Conservation (phyloP, 257 asterid genomes). For the Salvia miltiorrhiza region DNA sequence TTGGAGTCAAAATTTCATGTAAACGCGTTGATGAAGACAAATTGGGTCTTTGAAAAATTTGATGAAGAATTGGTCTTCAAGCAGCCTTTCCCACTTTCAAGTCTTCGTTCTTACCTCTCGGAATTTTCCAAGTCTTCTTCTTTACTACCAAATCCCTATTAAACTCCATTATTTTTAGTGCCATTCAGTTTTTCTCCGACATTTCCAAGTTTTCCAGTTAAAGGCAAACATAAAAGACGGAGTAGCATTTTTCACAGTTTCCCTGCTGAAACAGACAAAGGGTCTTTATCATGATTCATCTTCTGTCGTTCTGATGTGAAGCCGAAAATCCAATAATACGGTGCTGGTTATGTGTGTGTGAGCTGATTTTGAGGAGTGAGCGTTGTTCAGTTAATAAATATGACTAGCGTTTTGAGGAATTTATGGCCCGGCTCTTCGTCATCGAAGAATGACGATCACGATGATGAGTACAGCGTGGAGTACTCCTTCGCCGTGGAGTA, state of each 20-base stretch:
- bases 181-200: not conserved
- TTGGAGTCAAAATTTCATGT: conserved; percentile 18
- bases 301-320: conserved; percentile 12
- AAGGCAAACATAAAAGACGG: not conserved
- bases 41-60: conserved; percentile 1
- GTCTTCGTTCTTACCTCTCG: conserved; percentile 1
- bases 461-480: conserved; percentile 47
- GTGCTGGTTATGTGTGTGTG: not conserved
- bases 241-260: not conserved
- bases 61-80: conserved; percentile 22
- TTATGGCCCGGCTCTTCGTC: conserved; percentile 30
- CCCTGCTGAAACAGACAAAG: not conserved
- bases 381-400: conserved; percentile 16
- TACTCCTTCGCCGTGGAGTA: conserved; percentile 88
- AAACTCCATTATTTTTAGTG: conserved; percentile 1
- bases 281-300: conserved; percentile 8
- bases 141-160: conserved; percentile 1
- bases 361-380: conserved; percentile 6
- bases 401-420: conserved; percentile 43
- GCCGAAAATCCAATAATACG: not conserved
- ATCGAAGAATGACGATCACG: conserved; percentile 26
- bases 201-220: not conserved
- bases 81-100: conserved; percentile 3
- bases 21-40: conserved; percentile 37
- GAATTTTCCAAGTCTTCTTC: conserved; percentile 3